Base-by-base conservation (phyloP, 1,139 yeast species). In the Taphrina wiesneri region DNA sequence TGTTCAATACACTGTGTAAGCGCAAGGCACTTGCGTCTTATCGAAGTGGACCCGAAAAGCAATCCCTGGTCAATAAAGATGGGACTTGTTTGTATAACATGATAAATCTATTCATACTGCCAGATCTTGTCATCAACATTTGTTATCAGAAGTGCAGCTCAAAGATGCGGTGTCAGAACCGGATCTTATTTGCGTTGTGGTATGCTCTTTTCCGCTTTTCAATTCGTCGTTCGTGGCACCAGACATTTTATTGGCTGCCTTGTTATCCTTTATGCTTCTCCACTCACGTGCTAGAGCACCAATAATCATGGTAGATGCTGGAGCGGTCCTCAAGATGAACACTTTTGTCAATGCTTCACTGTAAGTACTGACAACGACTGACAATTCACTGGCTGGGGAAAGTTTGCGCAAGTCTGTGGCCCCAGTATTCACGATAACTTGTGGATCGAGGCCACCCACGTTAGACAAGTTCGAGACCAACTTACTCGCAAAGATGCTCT, bases 401-500 rank as follows among this genome's bases (percentile, higher is more conserved):
- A 45, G 25, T 9, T 21, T 45, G 9, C 49, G 49, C 49, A 45
- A n/a, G 3, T 45, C 49, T 7, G 49, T 45, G 2, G 49, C 49
- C 5, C 49, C 49, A 7, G 49, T 45, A n/a, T 45, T 45, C 28
- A 21, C n/a, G 49, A 45, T 45, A 23, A 21, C n/a, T 21, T 21
- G 49, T 11, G 49, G n/a, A n/a, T 45, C 49, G 25, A 45, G 49
- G 4, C 28, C 49, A 11, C n/a, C 28, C 3, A 45, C 28, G n/a
- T 23, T 23, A 4, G 49, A 11, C 28, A 45, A n/a, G 13, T 45
- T 21, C 25, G 28, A 21, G 26, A 45, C 26, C 28, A 45, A 21
- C 21, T 45, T 45, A n/a, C 28, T 21, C 49, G 49, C 19, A 21
- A 45, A 45, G 49, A 45, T 45, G 49, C 49, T 49, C 21, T 49